Conservation (phyloP, 2,329 filamentous ascomycete species). For the Penicillium hesseltinei region DNA sequence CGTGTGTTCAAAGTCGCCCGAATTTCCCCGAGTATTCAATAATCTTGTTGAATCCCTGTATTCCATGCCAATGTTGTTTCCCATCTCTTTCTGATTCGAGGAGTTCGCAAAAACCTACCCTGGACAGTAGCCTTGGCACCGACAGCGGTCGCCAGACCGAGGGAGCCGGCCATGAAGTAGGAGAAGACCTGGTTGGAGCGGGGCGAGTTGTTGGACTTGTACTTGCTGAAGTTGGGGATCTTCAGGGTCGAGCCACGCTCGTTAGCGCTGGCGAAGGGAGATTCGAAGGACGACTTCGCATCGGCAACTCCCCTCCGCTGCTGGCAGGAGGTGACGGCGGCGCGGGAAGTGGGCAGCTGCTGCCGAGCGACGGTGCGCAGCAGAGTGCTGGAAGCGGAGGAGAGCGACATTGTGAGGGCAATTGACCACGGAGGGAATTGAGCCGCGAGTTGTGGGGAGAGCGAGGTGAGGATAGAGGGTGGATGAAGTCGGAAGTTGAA, state of each 20-base stretch:
- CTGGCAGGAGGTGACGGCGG: slow-evolving; percentile 43
- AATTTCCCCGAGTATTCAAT: slow-evolving; percentile 1
- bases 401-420: slow-evolving; percentile 50
- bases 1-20: slow-evolving; percentile 4
- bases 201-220: slow-evolving; percentile 68
- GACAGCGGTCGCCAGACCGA: slow-evolving; percentile 87
- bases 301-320: slow-evolving; percentile 42
- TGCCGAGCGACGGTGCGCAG: slow-evolving; percentile 58
- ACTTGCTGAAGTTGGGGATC: slow-evolving; percentile 87
- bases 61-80: not conserved
- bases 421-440: slow-evolving; percentile 35
- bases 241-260: slow-evolving; percentile 57
- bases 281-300: slow-evolving; percentile 48
- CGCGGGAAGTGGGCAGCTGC: slow-evolving; percentile 44
- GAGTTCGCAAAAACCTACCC: slow-evolving; percentile 61
- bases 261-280: slow-evolving; percentile 55
- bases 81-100: slow-evolving; percentile 6
- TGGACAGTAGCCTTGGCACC: slow-evolving; percentile 98
- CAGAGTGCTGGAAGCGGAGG: slow-evolving; percentile 66
- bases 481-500: slow-evolving; percentile 41
- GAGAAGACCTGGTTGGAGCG: slow-evolving; percentile 81
- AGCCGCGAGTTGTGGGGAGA: slow-evolving; percentile 36
- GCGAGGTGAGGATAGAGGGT: slow-evolving; percentile 30
- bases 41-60: not conserved
- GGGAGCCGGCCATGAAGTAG: slow-evolving; percentile 97